phyloP scores from a whole-genome alignment of 192 early-diverging fungal species.

The Chytriomyces sp. region DNA sequence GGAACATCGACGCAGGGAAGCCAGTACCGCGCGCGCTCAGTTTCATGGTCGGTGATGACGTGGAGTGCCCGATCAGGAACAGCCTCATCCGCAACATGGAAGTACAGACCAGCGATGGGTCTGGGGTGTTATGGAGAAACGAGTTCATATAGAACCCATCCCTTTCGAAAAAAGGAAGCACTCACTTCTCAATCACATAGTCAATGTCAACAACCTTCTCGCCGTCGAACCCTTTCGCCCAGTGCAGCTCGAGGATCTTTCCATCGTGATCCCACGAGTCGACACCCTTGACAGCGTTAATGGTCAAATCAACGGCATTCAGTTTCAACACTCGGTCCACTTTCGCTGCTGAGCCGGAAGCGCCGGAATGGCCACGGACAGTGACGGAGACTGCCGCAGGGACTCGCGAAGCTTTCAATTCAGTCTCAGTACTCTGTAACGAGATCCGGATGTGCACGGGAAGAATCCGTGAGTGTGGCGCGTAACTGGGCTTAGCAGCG shows the following conservation, averaged over 20 bases:
- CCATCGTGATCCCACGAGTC: constrained; percentile 26
- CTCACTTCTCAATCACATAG: constrained; percentile 21
- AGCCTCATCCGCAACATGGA: constrained; percentile 43
- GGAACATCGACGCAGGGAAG: constrained; percentile 58
- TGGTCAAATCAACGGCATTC: constrained; percentile 10
- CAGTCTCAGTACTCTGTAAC: constrained; percentile 11
- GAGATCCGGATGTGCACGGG: constrained; percentile 12
- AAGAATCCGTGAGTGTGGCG: constrained; percentile 24
- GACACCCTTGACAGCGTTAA: constrained; percentile 14
- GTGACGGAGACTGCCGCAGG: constrained; percentile 11
- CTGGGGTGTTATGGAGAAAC: neutral
- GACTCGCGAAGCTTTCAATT: constrained; percentile 1
- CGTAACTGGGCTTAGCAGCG: constrained; percentile 21
- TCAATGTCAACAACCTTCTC: constrained; percentile 15
- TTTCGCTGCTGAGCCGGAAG: neutral
- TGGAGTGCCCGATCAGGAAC: constrained; percentile 40
- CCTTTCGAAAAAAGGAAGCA: neutral
- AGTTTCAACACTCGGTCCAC: constrained; percentile 10
- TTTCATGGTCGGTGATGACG: constrained; percentile 56
- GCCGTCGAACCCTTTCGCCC: constrained; percentile 1
- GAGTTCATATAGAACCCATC: neutral
- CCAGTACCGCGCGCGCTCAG: constrained; percentile 59
- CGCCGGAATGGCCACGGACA: neutral
- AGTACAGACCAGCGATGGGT: constrained; percentile 54
- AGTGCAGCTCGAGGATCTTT: constrained; percentile 15